Base-by-base conservation (phyloP, 768 basidiomycete genomes). In the Tulasnella sp. region DNA sequence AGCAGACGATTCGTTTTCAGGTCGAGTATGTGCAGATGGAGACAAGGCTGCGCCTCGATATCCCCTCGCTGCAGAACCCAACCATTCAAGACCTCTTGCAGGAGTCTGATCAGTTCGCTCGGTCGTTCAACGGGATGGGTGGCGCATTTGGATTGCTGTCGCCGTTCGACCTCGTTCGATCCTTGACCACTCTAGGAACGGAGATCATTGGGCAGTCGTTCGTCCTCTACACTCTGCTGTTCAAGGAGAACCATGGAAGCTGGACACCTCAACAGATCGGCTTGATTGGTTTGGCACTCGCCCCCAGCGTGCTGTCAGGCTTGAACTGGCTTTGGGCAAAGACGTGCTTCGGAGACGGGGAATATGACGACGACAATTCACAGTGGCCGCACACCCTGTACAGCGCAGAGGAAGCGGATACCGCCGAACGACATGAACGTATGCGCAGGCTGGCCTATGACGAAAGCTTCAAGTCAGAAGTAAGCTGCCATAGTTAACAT, bases 91-190 rank as follows among this genome's bases (percentile, higher is more conserved):
- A 93, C 82, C 88, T 94, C 61, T 86, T 95, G n/a, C 91, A 92
- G 79, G 93, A 95, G 84, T 92, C 93, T 51, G 93, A 95, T 82
- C 87, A 93, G 44, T 95, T 95, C 82, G 91, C 92, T 61, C 88
- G 92, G 78, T 94, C 93, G 15, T 94, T 94, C 83, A 89, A 87
- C 81, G 92, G 92, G 61, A 85, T 86, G 81, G 89, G 91, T 7
- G 77, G 72, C 48, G 89, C 91, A 15, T 93, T 94, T 82, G 93
- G 93, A 20, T 87, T 93, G 40, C 86, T 94, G 81, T 93, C 92
- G 3, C 93, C 93, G 10, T 87, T 94, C 77, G 93, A 94, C 82
- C 89, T 93, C 80, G 86, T 93, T 81, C 91, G 91, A 81, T 85
- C 94, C 81, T 85, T 94, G 80, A 90, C 91, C 57, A 86, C 93